Conservation (phyloP, 169 alveolate species). For the Cryptosporidium felis region DNA sequence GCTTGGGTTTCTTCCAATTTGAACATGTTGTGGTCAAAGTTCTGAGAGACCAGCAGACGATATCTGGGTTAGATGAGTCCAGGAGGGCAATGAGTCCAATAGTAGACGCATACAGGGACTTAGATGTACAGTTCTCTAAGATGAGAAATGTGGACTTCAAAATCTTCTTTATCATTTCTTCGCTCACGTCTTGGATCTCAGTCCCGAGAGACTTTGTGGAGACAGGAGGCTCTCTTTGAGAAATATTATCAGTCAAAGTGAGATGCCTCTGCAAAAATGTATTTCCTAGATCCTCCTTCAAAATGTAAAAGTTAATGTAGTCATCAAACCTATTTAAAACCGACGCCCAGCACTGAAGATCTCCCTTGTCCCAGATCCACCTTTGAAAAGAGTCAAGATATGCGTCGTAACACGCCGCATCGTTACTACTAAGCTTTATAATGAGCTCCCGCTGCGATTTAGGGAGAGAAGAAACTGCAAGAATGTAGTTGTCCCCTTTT, state of each 20-base stretch:
- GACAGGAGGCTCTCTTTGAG: too few species aligned
- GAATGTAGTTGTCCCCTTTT: conserved; percentile 70
- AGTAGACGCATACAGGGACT: conserved; percentile 53
- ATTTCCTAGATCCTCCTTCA: conserved; percentile 45
- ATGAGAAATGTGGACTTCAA: conserved; percentile 56
- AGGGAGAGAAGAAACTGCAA: conserved; percentile 67
- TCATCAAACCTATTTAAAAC: conserved; percentile 68
- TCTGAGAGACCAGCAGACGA: conserved; percentile 66
- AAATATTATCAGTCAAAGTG: not conserved
- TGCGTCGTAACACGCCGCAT: conserved; percentile 4
- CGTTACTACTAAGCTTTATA: conserved; percentile 40
- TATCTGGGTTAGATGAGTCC: conserved; percentile 66
- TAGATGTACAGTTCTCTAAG: conserved; percentile 60
- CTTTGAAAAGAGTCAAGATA: conserved; percentile 58
- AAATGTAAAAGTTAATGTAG: conserved; percentile 35
- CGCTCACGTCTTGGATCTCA: conserved; percentile 11
- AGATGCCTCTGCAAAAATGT: conserved; percentile 30
- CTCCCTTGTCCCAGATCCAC: conserved; percentile 72
- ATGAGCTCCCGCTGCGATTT: conserved; percentile 42
- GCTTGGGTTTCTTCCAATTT: conserved; percentile 64
- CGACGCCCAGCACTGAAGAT: conserved; percentile 69
- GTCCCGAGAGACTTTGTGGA: too few species aligned
- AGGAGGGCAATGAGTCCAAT: conserved; percentile 53
- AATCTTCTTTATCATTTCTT: conserved; percentile 60
- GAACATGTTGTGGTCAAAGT: conserved; percentile 66